A percentile compares a stretch with the other conserved stretches of the same genome.
Conservation (phyloP, 768 basidiomycete species). For the Strobilomyces echinocephalus region DNA sequence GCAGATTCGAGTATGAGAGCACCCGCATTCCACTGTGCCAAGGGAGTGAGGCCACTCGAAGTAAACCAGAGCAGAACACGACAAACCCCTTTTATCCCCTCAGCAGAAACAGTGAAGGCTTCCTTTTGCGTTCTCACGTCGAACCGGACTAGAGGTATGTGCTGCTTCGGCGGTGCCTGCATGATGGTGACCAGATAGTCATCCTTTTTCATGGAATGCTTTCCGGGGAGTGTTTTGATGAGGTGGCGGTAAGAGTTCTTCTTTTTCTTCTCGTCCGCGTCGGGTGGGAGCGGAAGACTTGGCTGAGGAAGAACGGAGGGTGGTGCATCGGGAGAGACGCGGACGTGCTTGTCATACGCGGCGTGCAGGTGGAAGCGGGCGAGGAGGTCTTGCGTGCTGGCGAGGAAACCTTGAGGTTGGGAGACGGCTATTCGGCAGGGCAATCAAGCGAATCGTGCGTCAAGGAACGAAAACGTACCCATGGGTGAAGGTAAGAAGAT, state of each 20-base stretch:
- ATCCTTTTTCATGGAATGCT: conserved; percentile 79
- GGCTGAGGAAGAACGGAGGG: conserved; percentile 29
- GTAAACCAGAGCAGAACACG: conserved; percentile 10
- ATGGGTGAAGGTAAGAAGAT: conserved; percentile 30
- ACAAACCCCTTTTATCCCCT: conserved; percentile 70
- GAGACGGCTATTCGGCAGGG: conserved; percentile 25
- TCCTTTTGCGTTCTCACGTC: conserved; percentile 65
- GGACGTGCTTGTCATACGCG: conserved; percentile 80
- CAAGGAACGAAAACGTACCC: conserved; percentile 25
- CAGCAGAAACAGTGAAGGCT: conserved; percentile 67
- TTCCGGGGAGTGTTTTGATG: conserved; percentile 72
- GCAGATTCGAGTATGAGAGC: conserved; percentile 61
- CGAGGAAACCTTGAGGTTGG: conserved; percentile 42
- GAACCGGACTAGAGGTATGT: conserved; percentile 55
- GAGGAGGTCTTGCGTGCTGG: conserved; percentile 77
- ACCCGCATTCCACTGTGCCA: conserved; percentile 59
- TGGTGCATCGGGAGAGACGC: conserved; percentile 38
- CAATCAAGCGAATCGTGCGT: conserved; percentile 9
- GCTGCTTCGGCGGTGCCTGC: conserved; percentile 67
- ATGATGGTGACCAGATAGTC: conserved; percentile 64
- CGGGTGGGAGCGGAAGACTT: conserved; percentile 46
- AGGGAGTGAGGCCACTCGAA: conserved; percentile 9
- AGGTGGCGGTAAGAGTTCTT: conserved; percentile 75
- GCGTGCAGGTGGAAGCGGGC: conserved; percentile 63
- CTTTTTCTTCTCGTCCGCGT: conserved; percentile 61